Evolutionary conservation across 306 rosid species (phyloP).

Genomic region (Vicia villosa): DNA sequence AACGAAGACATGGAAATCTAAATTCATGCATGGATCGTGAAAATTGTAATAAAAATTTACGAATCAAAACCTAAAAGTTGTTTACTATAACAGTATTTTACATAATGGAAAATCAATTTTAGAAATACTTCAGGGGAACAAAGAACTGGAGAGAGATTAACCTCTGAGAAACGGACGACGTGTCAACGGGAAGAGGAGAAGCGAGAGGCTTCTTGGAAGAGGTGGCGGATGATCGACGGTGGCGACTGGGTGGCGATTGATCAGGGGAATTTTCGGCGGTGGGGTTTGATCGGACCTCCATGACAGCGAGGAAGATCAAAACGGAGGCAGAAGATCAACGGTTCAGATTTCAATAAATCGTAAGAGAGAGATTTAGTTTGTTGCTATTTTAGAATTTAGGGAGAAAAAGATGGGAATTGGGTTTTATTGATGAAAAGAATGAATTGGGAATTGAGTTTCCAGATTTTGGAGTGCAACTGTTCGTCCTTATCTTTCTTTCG

Average conservation of each 20-base stretch:
- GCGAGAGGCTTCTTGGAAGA: slow-evolving; percentile 52
- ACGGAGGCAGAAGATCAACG: slow-evolving; percentile 20
- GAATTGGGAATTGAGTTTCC: background rate
- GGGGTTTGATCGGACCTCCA: slow-evolving; percentile 78
- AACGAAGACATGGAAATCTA: background rate
- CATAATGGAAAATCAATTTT: background rate
- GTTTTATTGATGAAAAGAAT: too few relatives aligned
- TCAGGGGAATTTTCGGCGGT: slow-evolving; percentile 62
- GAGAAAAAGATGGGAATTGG: too few relatives aligned
- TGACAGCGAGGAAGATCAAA: slow-evolving; percentile 44
- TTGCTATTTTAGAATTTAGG: background rate
- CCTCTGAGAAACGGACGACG: slow-evolving; percentile 83
- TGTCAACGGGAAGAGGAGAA: slow-evolving; percentile 62
- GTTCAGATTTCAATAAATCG: slow-evolving; percentile 33
- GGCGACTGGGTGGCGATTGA: slow-evolving; percentile 45
- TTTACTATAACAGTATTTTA: background rate
- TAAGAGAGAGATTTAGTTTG: background rate
- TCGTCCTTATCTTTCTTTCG: too few relatives aligned
- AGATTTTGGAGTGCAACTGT: background rate
- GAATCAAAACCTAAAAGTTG: background rate
- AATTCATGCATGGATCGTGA: background rate
- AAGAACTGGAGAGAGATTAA: background rate
- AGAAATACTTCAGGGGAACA: background rate
- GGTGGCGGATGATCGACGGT: slow-evolving; percentile 38
- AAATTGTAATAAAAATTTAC: slow-evolving; percentile 5